Base-by-base conservation (phyloP, 2,329 filamentous ascomycete genomes). In the Diaporthe sp. region DNA sequence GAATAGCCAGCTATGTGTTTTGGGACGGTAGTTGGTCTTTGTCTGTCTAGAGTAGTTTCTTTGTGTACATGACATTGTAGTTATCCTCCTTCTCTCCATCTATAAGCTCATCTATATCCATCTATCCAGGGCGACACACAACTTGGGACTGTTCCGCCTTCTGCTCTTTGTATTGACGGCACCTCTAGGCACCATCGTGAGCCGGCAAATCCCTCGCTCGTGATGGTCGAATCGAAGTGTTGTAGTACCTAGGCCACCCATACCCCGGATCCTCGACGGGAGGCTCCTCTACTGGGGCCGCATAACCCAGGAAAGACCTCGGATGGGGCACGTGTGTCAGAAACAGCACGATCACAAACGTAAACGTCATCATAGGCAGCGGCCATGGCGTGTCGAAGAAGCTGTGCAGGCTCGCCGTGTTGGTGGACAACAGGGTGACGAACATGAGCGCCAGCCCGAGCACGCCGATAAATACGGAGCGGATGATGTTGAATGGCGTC, bases 401-500 rank as follows among this genome's bases (percentile, higher is more conserved):
- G 17, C 72, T 76, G 13, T 69, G 63, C 58, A 19, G 42, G 37
- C 47, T 75, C 44, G 8, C 72, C 65, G 27, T 32, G 65, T 75
- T 66, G 12, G 78, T 71, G n/a, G 63, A 68, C 63, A 68, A 32
- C 7, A n/a, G 32, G 15, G 63, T 68, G 32, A 68, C 63, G 32
- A 68, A 53, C 63, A 77, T 77, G 8, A 80, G 74, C 32, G 78
- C 75, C 12, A 81, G 74, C 25, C 77, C 72, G 22, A 80, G 71
- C 27, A 79, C 72, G n/a, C 78, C 69, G 58, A 74, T 63, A 30
- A 79, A 70, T 53, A 78, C 76, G 10, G 79, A 80, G 2, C 80
- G 78, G 47, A 76, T 63, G 50, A 81, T 76, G 75, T 81, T 81
- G 75, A 81, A 81, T 6, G 77, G 77, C 4, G 79, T 76, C 80